Evolutionary conservation across 129 eudicot species (phyloP).

Genomic region (Tagetes patula): DNA sequence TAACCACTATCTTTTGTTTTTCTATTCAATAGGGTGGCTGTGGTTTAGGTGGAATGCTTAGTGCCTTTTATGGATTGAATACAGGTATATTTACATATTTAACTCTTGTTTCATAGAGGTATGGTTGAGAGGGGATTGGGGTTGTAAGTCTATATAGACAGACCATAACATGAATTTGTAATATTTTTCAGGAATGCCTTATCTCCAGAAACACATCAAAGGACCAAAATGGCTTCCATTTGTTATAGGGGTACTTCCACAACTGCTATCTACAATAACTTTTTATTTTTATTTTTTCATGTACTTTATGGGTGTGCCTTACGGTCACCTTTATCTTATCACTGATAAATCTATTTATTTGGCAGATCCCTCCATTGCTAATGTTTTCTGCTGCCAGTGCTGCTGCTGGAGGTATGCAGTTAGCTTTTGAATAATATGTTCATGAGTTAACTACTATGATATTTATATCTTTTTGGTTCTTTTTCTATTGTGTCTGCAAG

Average conservation of each 20-base stretch:
- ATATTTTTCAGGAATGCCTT: conserved; percentile 68
- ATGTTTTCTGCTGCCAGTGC: conserved; percentile 82
- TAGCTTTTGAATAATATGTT: conserved; percentile 8
- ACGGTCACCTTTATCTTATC: not conserved
- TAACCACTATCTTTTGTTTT: no score
- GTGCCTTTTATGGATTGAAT: conserved; percentile 82
- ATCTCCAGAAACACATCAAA: conserved; percentile 70
- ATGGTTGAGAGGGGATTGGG: not conserved
- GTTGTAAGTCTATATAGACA: not conserved
- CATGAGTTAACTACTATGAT: conserved; percentile 4
- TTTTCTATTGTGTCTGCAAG: not conserved
- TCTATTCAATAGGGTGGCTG: conserved; percentile 75
- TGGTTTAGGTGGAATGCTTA: conserved; percentile 85
- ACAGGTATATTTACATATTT: conserved; percentile 43
- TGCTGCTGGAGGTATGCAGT: conserved; percentile 78
- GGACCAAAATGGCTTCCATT: conserved; percentile 98
- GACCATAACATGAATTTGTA: conserved; percentile 11
- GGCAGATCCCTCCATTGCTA: conserved; percentile 80
- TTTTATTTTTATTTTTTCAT: not conserved
- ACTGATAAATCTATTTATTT: not conserved
- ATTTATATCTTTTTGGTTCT: not conserved
- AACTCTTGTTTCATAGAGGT: not conserved
- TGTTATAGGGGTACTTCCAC: conserved; percentile 67
- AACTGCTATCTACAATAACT: not conserved
- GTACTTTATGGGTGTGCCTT: no score